Evolutionary conservation across 2,329 filamentous ascomycete genomes (phyloP).

Genomic region (Aspergillus aculeatus): DNA sequence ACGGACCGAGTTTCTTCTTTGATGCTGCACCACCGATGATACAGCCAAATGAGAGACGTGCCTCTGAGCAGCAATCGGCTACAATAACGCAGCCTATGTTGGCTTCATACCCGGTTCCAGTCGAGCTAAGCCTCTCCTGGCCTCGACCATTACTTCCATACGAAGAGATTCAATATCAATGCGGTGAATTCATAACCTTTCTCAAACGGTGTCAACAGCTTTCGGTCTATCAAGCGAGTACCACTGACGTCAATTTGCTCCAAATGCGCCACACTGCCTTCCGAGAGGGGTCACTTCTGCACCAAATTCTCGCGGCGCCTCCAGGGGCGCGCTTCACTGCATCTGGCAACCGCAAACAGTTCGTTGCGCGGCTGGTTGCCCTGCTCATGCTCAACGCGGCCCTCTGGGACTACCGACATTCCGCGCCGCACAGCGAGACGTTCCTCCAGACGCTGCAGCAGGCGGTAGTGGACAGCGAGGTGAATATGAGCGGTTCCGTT

Average conservation of each 20-base stretch:
- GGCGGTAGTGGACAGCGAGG: conserved; percentile 35
- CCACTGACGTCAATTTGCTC: conserved; percentile 15
- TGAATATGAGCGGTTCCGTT: conserved; percentile 38
- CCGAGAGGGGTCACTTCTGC: conserved; percentile 29
- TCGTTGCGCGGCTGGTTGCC: conserved; percentile 35
- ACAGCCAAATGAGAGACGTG: not conserved
- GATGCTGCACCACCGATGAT: conserved; percentile 22
- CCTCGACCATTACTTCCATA: conserved; percentile 17
- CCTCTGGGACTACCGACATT: conserved; percentile 42
- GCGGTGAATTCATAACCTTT: conserved; percentile 40
- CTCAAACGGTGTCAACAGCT: conserved; percentile 40
- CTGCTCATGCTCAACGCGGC: conserved; percentile 41
- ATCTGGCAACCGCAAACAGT: conserved; percentile 40
- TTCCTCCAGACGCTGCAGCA: conserved; percentile 36
- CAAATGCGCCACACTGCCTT: conserved; percentile 31
- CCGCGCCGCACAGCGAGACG: conserved; percentile 26
- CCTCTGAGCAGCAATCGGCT: not conserved
- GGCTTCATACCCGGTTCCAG: not conserved
- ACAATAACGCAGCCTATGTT: not conserved
- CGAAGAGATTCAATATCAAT: conserved; percentile 37
- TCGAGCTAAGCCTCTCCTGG: not conserved
- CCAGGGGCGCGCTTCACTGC: conserved; percentile 33
- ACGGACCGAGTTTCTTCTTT: conserved; percentile 36
- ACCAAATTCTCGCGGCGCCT: conserved; percentile 35
- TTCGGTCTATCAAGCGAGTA: conserved; percentile 28